Percentiles rank a stretch among this genome's conserved stretches.
These are phyloP conservation scores for Fusarium annulatum DNA, from an alignment of 2,329 filamentous ascomycete species.

Conservation along the genomic window DNA sequence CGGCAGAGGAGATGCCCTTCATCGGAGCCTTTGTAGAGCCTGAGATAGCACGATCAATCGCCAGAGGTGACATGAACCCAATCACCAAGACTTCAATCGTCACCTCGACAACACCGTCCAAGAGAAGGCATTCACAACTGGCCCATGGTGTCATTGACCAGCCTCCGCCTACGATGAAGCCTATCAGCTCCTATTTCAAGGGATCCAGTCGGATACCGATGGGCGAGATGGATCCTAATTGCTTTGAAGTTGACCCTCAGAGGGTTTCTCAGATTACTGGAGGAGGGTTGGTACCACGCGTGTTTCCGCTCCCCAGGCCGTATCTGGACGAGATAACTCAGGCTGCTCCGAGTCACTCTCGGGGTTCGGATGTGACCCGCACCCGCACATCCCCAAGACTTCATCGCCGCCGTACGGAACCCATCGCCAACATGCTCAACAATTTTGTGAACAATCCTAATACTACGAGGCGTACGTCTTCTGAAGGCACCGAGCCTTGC, in stretches of 20 bases:
- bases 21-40: constrained; percentile 80
- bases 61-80: constrained; percentile 85
- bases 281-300: constrained; percentile 62
- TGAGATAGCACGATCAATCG: constrained; percentile 77
- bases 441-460: constrained; percentile 39
- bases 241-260: constrained; percentile 64
- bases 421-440: constrained; percentile 58
- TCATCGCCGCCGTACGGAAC: constrained; percentile 64
- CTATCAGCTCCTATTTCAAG: constrained; percentile 67
- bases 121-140: constrained; percentile 55
- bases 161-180: constrained; percentile 55
- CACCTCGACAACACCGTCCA: constrained; percentile 55
- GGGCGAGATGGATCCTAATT: constrained; percentile 72
- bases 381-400: constrained; percentile 53
- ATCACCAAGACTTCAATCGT: constrained; percentile 80
- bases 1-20: constrained; percentile 78
- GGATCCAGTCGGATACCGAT: constrained; percentile 63
- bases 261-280: constrained; percentile 61
- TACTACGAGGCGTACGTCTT: constrained; percentile 28
- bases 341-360: constrained; percentile 22
- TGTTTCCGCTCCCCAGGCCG: constrained; percentile 69
- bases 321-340: constrained; percentile 58
- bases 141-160: constrained; percentile 36
- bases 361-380: constrained; percentile 27
- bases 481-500: constrained; percentile 17